Evolutionary conservation across 1,139 yeast genomes (phyloP), one percentile per base, ranked within the genome.

Genomic region (Kodamaea sp.): DNA sequence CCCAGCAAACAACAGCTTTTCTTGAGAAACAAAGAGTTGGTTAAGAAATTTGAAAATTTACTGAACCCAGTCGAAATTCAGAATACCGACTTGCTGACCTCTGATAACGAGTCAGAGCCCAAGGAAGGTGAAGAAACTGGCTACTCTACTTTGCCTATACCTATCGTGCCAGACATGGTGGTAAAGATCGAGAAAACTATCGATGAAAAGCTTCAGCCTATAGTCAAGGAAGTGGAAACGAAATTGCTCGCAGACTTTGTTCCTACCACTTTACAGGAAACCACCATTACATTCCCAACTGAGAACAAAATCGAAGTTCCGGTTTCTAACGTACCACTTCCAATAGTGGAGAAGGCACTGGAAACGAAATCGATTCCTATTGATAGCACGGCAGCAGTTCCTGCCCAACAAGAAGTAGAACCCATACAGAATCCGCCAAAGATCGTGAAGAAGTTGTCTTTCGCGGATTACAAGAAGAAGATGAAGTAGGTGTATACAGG

Each of bases 401-500:
- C 34, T 21, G 15, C 12, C 2, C 15, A 15, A 8, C 28, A 11
- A 26, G 43, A 48, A 31, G 44, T 55, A 10, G 38, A 46, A 15
- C 42, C 42, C 8, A 24, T 24, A 8, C 13, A 18, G 11, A 44
- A 54, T 5, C 55, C 56, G 26, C 61, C 46, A 24, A 58, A 50
- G 46, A 57, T 66, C 7, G 76, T 73, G 44, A 86, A 86, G 65
- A 84, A 85, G 57, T 63, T 86, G 41, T 83, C 90, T 22, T 81
- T 87, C 60, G 95, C 95, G 2, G 95, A 86, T 53, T 86, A 86
- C 57, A 81, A 80, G 56, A 82, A 78, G 64, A 83, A 81, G 58
- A 79, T 74, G 70, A 77, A 75, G 48, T 65, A 43, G 30, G n/a
- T 8, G 11, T 24, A 12, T 12, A 24, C 9, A 24, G 14, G 6